phyloP scores from a whole-genome alignment of 2,329 filamentous ascomycete genomes.

The Acrocalymma vagum region DNA sequence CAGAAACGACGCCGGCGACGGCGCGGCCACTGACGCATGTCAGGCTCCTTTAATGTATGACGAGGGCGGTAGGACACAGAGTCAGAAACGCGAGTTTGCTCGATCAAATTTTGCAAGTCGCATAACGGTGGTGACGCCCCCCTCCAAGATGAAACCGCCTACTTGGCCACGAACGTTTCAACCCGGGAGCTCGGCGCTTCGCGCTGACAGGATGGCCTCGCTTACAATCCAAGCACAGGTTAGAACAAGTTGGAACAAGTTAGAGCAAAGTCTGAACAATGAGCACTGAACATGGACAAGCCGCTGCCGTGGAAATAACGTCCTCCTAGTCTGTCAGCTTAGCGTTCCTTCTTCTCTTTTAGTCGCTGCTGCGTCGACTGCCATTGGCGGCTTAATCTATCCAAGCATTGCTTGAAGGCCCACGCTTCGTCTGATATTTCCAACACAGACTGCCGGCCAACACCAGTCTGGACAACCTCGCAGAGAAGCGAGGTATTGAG shows the following conservation, averaged over 20 bases:
- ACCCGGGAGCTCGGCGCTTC: conserved; percentile 41
- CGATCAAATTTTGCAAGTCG: too few relatives aligned
- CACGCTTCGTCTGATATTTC: conserved; percentile 22
- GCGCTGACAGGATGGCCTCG: conserved; percentile 29
- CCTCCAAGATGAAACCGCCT: conserved; percentile 42
- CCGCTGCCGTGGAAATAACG: conserved; percentile 30
- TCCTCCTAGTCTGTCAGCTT: conserved; percentile 24
- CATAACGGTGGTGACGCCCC: conserved; percentile 22
- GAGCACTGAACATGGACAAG: conserved; percentile 25
- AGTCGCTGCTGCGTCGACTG: conserved; percentile 8
- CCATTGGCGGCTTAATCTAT: conserved; percentile 39
- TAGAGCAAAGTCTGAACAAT: too few relatives aligned
- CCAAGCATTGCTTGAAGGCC: conserved; percentile 29
- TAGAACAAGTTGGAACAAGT: too few relatives aligned
- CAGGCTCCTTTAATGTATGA: conserved; percentile 20
- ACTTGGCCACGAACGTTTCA: conserved; percentile 40
- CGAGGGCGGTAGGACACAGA: conserved; percentile 20
- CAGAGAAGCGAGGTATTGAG: conserved; percentile 28
- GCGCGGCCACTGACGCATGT: conserved; percentile 8
- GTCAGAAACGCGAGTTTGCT: conserved; percentile 20
- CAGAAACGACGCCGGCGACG: background rate
- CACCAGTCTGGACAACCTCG: conserved; percentile 24
- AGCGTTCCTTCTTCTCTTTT: conserved; percentile 23
- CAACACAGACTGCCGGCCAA: conserved; percentile 20
- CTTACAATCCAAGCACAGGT: conserved; percentile 22